Base-by-base conservation (phyloP, 768 basidiomycete species). In the Rhizopogon salebrosus region DNA sequence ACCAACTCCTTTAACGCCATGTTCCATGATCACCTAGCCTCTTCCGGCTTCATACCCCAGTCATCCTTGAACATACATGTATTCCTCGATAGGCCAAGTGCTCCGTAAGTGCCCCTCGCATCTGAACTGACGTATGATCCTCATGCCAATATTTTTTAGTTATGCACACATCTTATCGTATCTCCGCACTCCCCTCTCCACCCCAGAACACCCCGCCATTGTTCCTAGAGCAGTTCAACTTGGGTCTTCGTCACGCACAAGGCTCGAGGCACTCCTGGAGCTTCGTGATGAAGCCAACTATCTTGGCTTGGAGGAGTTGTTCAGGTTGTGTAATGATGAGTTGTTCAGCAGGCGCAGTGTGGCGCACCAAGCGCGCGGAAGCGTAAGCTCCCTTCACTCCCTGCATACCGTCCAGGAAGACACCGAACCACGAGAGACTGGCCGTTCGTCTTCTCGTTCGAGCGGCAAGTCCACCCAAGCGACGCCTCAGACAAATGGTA, bases 241-340 rank as follows among this genome's bases (percentile, higher is more conserved):
- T 20, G 68, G 69, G 35, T 71, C 75, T 29, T 68, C 68, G 23
- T 74, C 74, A 6, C 70, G 67, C 16, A 62, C 74, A 2, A 80
- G 80, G 9, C 71, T 90, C 18, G 89, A 90, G 49, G 72, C 71
- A 1, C 76, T 92, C 22, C 75, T 89, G 40, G 86, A 89, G 55
- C 79, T 92, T 22, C 80, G 89, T 10, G 89, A 92, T 57, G 90
- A 93, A 63, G 86, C 90, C 2, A 72, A 73, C 38, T 90, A 83
- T 62, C 80, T 92, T n/a, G 82, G 80, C 24, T 81, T 92, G 49
- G 76, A 77, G 0, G 78, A 77, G 41, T 75, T 93, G 16, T 73
- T 80, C 55, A 76, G 74, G 56, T 75, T 93, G 2, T 92, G 90
- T 62, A 67, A 70, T 7, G 80, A 83, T 16, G 87, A 92, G 69